phyloP scores from a whole-genome alignment of 148 eudicot genomes.

The Camellia sinensis region DNA sequence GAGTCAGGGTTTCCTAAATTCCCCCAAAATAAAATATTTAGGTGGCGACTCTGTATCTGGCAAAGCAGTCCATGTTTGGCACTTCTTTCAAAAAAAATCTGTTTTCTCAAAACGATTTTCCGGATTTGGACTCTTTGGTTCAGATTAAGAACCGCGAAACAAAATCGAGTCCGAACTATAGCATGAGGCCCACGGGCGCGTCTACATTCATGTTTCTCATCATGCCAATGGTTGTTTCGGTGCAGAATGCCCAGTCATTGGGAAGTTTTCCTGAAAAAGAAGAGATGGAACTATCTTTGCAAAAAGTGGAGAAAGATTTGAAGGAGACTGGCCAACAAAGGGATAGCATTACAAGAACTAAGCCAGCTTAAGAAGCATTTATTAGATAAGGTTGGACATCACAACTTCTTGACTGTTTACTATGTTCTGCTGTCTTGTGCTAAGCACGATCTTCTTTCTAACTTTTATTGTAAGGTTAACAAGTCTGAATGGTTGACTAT shows the following conservation, averaged over 20 bases:
- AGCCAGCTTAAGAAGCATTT: slow-evolving; percentile 93
- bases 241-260: slow-evolving; percentile 30
- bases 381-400: slow-evolving; percentile 65
- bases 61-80: too few species aligned
- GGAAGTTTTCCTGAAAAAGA: slow-evolving; percentile 53
- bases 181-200: too few species aligned
- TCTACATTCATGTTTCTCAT: too few species aligned
- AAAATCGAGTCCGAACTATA: too few species aligned
- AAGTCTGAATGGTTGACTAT: background rate
- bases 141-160: too few species aligned
- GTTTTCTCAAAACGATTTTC: too few species aligned
- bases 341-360: slow-evolving; percentile 73
- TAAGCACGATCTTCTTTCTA: background rate
- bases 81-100: too few species aligned
- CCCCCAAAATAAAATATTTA: too few species aligned
- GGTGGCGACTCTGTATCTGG: too few species aligned
- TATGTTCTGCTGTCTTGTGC: background rate
- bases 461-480: background rate
- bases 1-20: too few species aligned
- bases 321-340: slow-evolving; percentile 55
- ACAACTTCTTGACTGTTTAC: background rate
- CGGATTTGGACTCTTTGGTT: too few species aligned
- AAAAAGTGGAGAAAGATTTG: slow-evolving; percentile 61
- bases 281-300: slow-evolving; percentile 59
- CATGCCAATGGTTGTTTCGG: slow-evolving; percentile 11